phyloP scores from a whole-genome alignment of 2,329 filamentous ascomycete genomes.

The Pseudopithomyces maydicus region DNA sequence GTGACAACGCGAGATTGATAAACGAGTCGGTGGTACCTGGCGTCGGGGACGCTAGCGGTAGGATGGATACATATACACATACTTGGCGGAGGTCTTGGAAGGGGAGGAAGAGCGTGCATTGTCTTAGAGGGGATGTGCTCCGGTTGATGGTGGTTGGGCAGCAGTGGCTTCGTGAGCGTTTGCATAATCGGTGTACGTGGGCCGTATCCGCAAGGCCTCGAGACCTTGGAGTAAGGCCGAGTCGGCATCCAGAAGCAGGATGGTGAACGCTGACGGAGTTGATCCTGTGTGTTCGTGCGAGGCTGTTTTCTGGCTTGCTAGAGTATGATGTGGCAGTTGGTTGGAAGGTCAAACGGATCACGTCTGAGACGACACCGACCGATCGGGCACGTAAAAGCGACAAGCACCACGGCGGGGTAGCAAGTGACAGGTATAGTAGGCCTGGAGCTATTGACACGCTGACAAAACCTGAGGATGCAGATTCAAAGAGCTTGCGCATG shows the following conservation, averaged over 20 bases:
- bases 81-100: too few species aligned
- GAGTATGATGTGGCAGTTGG: neutral
- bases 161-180: neutral
- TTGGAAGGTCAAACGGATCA: slow-evolving; percentile 16
- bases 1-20: too few species aligned
- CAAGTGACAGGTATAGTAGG: slow-evolving; percentile 6
- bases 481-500: slow-evolving; percentile 7
- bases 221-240: neutral
- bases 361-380: slow-evolving; percentile 11
- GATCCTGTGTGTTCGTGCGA: neutral
- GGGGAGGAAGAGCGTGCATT: neutral
- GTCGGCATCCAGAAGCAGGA: neutral
- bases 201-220: neutral
- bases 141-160: too few species aligned
- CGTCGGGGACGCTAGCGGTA: too few species aligned
- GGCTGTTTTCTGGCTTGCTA: neutral
- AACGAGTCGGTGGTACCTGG: too few species aligned
- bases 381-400: slow-evolving; percentile 7
- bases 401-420: neutral
- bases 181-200: neutral
- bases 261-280: neutral
- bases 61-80: too few species aligned
- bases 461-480: neutral
- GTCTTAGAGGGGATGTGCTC: too few species aligned
- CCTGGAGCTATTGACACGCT: slow-evolving; percentile 3